phyloP scores from a whole-genome alignment of 2,329 filamentous ascomycete genomes.

The Colletotrichum sp. region DNA sequence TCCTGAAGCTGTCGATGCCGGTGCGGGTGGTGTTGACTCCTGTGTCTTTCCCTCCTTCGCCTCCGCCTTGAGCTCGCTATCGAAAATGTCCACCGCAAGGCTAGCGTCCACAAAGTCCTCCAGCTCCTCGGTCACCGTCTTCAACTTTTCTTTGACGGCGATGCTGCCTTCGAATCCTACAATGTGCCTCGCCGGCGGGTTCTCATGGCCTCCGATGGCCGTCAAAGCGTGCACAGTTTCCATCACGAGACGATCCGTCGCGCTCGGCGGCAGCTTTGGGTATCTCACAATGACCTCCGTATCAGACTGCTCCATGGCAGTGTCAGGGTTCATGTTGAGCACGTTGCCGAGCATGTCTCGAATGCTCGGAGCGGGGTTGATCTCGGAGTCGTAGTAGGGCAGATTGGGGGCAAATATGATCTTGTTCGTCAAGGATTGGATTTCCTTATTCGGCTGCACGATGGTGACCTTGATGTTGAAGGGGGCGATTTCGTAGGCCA shows the following conservation, averaged over 20 bases:
- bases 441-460: conserved; percentile 94
- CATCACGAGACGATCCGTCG: conserved; percentile 76
- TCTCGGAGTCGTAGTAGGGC: conserved; percentile 65
- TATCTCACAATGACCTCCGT: conserved; percentile 68
- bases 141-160: conserved; percentile 93
- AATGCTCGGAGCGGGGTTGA: conserved; percentile 79
- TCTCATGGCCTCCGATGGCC: conserved; percentile 93
- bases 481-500: conserved; percentile 94
- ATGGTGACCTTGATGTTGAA: conserved; percentile 98
- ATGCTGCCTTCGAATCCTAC: conserved; percentile 88
- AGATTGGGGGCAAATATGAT: conserved; percentile 85
- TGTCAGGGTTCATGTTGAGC: conserved; percentile 76
- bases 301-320: conserved; percentile 45
- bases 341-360: conserved; percentile 84
- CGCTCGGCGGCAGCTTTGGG: conserved; percentile 70
- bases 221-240: conserved; percentile 92
- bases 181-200: conserved; percentile 92
- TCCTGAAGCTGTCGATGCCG: conserved; percentile 13
- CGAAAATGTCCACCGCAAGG: conserved; percentile 79
- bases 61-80: conserved; percentile 59
- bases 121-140: conserved; percentile 93
- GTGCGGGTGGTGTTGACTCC: conserved; percentile 27
- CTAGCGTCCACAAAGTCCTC: conserved; percentile 96
- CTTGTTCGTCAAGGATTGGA: conserved; percentile 84
- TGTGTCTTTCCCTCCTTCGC: conserved; percentile 45